phyloP scores from a whole-genome alignment of 225 moss, liverwort and hornwort genomes.

The Takakia lepidozioides region DNA sequence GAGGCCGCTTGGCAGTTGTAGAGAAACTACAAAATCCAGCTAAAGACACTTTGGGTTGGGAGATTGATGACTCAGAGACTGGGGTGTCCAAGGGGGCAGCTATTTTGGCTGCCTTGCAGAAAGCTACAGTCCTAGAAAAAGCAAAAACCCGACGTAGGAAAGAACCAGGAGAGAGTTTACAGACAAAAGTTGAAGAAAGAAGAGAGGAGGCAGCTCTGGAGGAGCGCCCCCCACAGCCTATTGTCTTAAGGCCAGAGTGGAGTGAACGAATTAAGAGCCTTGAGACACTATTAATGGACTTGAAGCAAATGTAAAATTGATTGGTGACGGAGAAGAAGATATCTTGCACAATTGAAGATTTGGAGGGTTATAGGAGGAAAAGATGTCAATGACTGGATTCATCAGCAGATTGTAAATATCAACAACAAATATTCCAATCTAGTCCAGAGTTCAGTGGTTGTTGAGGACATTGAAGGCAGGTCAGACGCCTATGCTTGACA shows the following conservation, averaged over 20 bases:
- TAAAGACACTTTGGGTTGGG: slow-evolving; percentile 1
- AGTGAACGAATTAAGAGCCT: slow-evolving; percentile 3
- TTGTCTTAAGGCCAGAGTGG: slow-evolving; percentile 7
- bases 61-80: slow-evolving; percentile 4
- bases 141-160: slow-evolving; percentile 4
- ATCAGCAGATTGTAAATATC: too few relatives aligned
- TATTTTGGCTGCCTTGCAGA: slow-evolving; percentile 9
- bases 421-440: too few relatives aligned
- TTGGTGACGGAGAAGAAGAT: background rate
- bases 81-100: slow-evolving; percentile 4
- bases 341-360: too few relatives aligned
- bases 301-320: slow-evolving; percentile 7
- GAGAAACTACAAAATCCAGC: background rate
- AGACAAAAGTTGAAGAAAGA: background rate
- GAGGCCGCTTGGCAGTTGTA: too few relatives aligned
- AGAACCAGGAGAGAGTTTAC: slow-evolving; percentile 1
- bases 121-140: slow-evolving; percentile 5
- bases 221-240: slow-evolving; percentile 5
- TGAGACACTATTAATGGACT: slow-evolving; percentile 4
- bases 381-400: too few relatives aligned
- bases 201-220: background rate
- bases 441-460: too few relatives aligned
- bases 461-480: too few relatives aligned
- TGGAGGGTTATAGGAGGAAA: too few relatives aligned
- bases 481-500: too few relatives aligned